A percentile compares a stretch with the other conserved stretches of the same genome.
These are phyloP conservation scores for Pichia sp. DNA, from an alignment of 1,139 yeast genomes.

Conservation along the genomic window DNA sequence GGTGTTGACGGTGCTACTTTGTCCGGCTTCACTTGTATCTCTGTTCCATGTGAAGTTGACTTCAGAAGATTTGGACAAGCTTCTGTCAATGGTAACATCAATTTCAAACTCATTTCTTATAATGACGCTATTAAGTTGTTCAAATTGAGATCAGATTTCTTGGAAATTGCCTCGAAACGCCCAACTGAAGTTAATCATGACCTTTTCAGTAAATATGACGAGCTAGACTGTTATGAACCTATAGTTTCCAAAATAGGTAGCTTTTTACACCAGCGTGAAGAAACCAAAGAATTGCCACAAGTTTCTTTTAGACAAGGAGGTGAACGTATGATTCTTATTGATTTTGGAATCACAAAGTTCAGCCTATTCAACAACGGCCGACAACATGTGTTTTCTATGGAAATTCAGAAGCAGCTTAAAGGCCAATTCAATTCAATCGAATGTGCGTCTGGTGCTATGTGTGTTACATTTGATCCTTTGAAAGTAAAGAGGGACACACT, in stretches of 20 bases:
- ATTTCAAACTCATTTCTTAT: constrained; percentile 31
- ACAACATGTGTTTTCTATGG: constrained; percentile 28
- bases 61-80: constrained; percentile 40
- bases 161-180: constrained; percentile 23
- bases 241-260: constrained; percentile 21
- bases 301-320: constrained; percentile 35
- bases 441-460: constrained; percentile 33
- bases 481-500: constrained; percentile 26
- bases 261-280: constrained; percentile 24
- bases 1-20: constrained; percentile 38
- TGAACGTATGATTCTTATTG: constrained; percentile 35
- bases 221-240: constrained; percentile 25
- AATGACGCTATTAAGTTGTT: constrained; percentile 31
- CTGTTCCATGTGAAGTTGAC: constrained; percentile 34
- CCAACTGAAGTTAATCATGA: constrained; percentile 19
- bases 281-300: constrained; percentile 23
- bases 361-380: constrained; percentile 35
- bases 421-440: constrained; percentile 30
- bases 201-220: constrained; percentile 23
- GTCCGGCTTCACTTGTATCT: constrained; percentile 36
- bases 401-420: constrained; percentile 15
- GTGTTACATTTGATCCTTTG: constrained; percentile 31
- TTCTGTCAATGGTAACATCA: constrained; percentile 30
- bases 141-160: constrained; percentile 26
- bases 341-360: constrained; percentile 33